Base-by-base conservation (phyloP, 805 yeast species). In the Naumovozyma baii region DNA sequence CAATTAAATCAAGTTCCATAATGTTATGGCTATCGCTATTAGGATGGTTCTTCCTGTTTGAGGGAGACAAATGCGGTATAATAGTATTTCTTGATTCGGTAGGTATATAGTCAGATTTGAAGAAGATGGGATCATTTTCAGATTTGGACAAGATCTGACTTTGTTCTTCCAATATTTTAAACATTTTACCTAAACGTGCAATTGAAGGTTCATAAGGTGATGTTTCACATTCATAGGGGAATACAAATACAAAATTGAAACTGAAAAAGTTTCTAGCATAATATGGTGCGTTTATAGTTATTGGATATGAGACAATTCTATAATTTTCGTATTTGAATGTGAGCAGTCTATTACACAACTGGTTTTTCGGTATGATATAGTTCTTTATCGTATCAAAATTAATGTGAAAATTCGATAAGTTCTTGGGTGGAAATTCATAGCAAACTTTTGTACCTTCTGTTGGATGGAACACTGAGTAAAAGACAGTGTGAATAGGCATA, bases 361-460 rank as follows among this genome's bases (percentile, higher is more conserved):
- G 85, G 0, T 95, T 88, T 54, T 92, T 92, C 1, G 99, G 99
- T 19, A 92, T 90, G 34, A 92, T 75, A 57, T 84, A 92, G 66
- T 86, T 90, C 55, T 85, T 85, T 33, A 92, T 78, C 1, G 83
- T 70, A 55, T 86, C 94, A 59, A 94, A 92, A 50, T 83, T 80
- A 52, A 80, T 41, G 78, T 61, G 25, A 70, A 70, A 29, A 54
- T 63, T 40, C 50, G 46, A 36, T 37, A 51, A 18, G 41, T 57
- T 51, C 29, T 86, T 84, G 31, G 78, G 76, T 2, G 98, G 98
- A 0, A 86, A 94, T 57, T 92, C 96, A 52, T 83, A 83, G 4
- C 83, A 73, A 4, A 90, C 88, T 61, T 87, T 86, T 0, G 97
- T 81, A 1, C 98, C 98, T 53, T 87, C 95, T 0, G 92, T 83